Evolutionary conservation across 176 grass and related monocot genomes (phyloP).

Genomic region (Otatea glauca): DNA sequence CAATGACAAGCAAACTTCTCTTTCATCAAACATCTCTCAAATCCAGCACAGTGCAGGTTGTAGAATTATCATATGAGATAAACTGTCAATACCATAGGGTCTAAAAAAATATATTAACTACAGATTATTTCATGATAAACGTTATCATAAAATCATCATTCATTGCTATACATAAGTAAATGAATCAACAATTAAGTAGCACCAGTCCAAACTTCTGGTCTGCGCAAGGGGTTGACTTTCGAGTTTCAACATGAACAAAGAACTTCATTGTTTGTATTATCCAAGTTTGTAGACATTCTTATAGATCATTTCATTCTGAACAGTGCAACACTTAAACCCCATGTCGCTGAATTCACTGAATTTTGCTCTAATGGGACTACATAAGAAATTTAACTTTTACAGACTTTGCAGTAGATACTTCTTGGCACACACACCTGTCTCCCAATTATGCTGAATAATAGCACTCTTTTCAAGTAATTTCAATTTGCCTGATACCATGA

Average conservation of each 20-base stretch:
- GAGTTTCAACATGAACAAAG: neutral
- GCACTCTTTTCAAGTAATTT: slow-evolving; percentile 14
- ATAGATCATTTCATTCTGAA: slow-evolving; percentile 7
- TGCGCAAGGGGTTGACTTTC: neutral
- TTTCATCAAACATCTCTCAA: no score
- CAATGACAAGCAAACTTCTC: no score
- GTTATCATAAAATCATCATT: neutral
- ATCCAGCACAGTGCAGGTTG: no score
- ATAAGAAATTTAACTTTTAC: neutral
- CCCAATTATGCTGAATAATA: slow-evolving; percentile 1
- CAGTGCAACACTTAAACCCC: neutral
- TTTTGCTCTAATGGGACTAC: neutral
- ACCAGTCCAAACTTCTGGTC: neutral
- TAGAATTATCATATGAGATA: no score
- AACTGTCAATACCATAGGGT: no score
- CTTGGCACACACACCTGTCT: neutral
- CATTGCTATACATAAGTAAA: slow-evolving; percentile 13
- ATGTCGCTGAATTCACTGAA: neutral
- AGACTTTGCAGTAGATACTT: neutral
- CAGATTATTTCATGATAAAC: neutral
- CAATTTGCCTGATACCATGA: neutral
- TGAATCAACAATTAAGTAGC: slow-evolving; percentile 13
- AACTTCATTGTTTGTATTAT: neutral
- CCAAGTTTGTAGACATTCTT: neutral
- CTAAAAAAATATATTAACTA: neutral